Evolutionary conservation across 306 rosid species (phyloP).

Genomic region (Myrica gale): DNA sequence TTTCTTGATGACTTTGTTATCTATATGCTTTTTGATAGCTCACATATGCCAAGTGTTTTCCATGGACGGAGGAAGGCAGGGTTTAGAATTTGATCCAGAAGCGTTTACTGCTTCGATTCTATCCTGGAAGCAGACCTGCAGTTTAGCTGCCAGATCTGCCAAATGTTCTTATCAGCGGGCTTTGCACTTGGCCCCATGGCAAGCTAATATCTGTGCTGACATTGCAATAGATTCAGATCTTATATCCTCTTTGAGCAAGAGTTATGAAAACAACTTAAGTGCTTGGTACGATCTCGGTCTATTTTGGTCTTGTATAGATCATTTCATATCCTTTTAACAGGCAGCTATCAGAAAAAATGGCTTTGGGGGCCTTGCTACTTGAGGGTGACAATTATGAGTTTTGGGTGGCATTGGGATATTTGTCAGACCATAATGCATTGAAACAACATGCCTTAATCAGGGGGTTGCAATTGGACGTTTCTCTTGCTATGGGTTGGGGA

Average conservation of each 20-base stretch:
- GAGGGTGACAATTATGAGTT: slow-evolving; percentile 85
- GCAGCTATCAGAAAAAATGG: slow-evolving; percentile 77
- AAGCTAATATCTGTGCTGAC: slow-evolving; percentile 76
- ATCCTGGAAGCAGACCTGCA: slow-evolving; percentile 69
- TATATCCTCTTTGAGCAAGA: slow-evolving; percentile 35
- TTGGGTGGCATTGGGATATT: slow-evolving; percentile 83
- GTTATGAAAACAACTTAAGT: slow-evolving; percentile 35
- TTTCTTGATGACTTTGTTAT: slow-evolving; percentile 21
- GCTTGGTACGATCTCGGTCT: slow-evolving; percentile 53
- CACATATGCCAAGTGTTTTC: slow-evolving; percentile 77
- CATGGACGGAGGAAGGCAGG: slow-evolving; percentile 70
- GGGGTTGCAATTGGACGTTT: slow-evolving; percentile 78
- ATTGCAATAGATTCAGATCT: slow-evolving; percentile 73
- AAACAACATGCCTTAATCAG: slow-evolving; percentile 86
- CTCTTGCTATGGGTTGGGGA: slow-evolving; percentile 87
- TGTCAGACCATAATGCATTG: slow-evolving; percentile 57
- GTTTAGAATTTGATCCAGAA: slow-evolving; percentile 54
- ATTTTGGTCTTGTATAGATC: slow-evolving; percentile 18
- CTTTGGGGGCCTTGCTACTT: slow-evolving; percentile 82
- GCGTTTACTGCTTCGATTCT: slow-evolving; percentile 65
- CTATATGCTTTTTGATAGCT: slow-evolving; percentile 48
- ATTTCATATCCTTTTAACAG: slow-evolving; percentile 40
- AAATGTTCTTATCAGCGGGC: slow-evolving; percentile 82
- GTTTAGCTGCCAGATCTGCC: slow-evolving; percentile 61
- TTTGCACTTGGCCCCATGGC: slow-evolving; percentile 84